Evolutionary conservation across 176 grass and related monocot species (phyloP), one percentile per base, ranked within the genome.

Genomic region (Saccharum spontaneum): DNA sequence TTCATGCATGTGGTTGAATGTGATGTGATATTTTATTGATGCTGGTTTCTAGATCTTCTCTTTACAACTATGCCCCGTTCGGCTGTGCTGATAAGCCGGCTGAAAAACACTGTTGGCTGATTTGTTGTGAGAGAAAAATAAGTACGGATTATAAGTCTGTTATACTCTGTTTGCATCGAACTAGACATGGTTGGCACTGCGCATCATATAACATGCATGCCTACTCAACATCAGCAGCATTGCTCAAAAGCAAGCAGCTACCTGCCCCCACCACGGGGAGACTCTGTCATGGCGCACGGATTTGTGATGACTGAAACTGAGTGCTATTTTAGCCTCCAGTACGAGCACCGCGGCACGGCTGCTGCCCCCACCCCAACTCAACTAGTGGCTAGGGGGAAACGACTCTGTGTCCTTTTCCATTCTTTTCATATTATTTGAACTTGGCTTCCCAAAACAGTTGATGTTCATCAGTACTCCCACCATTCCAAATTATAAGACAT

Each of bases 171-270:
- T 76, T n/a, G 33, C 75, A 23, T 55, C 18, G 74, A 76, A 20
- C 33, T 52, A 76, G 49, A 75, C 24, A 52, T 75, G 44, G 45
- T 75, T 52, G 72, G 26, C 44, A 17, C 24, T 31, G 24, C 11
- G 24, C 13, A 28, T 44, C 41, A 18, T 40, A 24, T 23, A 11
- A 10, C 59, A n/a, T 13, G 22, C 45, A 59, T 30, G 71, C 30
- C 46, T 54, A 75, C 48, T 76, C 73, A 55, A 10, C 73, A 66
- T 37, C 48, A 66, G 63, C 73, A 76, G 17, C 48, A 17, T 33
- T 75, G 15, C 12, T 30, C 28, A 50, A 49, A 30, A 30, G 44
- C 71, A 26, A 46, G 26, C 26, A 74, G 69, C 16, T 73, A 73
- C 71, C 71, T 75, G 72, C 72, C 26, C 72, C 26, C 45, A 75